Evolutionary conservation across 2,329 filamentous ascomycete genomes (phyloP).

Genomic region (Arthrobotrys entomopaga): DNA sequence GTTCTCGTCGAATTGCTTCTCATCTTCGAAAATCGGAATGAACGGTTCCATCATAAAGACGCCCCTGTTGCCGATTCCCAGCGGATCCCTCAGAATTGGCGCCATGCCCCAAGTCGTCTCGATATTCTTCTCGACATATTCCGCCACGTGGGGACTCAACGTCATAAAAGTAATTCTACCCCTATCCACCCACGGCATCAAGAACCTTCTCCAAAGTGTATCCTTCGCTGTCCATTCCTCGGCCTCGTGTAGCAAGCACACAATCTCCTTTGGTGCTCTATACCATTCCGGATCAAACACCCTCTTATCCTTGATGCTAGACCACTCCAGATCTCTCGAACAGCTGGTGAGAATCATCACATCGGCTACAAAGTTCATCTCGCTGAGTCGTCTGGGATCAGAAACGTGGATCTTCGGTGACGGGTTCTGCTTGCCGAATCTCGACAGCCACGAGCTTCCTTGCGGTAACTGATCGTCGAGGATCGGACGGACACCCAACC

Average conservation of each 20-base stretch:
- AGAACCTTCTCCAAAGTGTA: conserved; percentile 29
- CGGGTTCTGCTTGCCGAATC: background rate
- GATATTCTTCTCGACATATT: conserved; percentile 56
- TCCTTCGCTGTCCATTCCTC: conserved; percentile 47
- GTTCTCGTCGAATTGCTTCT: conserved; percentile 27
- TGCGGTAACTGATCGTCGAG: conserved; percentile 46
- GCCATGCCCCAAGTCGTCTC: conserved; percentile 55
- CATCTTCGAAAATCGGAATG: conserved; percentile 50
- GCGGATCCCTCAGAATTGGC: conserved; percentile 36
- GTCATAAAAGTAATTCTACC: conserved; percentile 58
- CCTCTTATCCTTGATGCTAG: conserved; percentile 43
- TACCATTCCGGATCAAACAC: conserved; percentile 51
- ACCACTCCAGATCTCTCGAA: conserved; percentile 53
- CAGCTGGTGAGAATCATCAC: conserved; percentile 54
- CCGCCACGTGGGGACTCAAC: conserved; percentile 58
- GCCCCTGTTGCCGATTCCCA: conserved; percentile 29
- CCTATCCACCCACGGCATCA: conserved; percentile 57
- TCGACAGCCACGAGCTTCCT: conserved; percentile 37
- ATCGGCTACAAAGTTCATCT: conserved; percentile 52
- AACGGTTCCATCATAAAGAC: conserved; percentile 48
- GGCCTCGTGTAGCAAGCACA: conserved; percentile 53
- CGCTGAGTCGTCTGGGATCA: conserved; percentile 37
- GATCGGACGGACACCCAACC: conserved; percentile 51
- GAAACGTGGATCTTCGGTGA: conserved; percentile 29
- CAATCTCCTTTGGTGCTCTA: conserved; percentile 48